These are phyloP conservation scores for Dissophora ornata DNA, from an alignment of 192 early-diverging fungal species.

Conservation along the genomic window DNA sequence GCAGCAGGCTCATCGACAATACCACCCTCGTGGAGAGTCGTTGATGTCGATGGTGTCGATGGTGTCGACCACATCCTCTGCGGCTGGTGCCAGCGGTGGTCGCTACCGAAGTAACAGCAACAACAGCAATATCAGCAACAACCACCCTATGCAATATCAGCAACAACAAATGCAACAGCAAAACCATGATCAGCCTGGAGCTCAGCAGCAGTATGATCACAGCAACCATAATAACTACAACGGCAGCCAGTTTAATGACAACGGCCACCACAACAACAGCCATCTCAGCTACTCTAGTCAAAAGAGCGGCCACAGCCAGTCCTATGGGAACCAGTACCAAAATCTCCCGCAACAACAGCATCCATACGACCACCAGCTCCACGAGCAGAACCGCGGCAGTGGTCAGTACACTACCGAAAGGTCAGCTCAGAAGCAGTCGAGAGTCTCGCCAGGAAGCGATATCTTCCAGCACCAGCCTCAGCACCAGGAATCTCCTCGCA, in stretches of 20 bases:
- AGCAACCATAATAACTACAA: neutral
- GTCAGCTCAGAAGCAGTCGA: neutral
- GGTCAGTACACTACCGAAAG: constrained; percentile 1
- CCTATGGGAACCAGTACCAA: constrained; percentile 1
- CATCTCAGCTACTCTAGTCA: constrained; percentile 9
- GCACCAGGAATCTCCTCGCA: neutral
- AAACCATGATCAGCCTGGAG: no score
- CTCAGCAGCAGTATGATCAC: neutral
- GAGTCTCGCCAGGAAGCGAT: neutral
- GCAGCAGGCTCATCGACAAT: no score
- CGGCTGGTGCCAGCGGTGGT: no score
- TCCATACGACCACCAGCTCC: no score
- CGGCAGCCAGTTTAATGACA: no score
- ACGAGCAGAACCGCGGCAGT: neutral
- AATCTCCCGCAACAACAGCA: constrained; percentile 17
- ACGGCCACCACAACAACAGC: neutral
- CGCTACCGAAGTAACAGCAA: constrained; percentile 2
- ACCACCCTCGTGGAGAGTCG: no score
- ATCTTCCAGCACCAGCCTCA: constrained; percentile 1
- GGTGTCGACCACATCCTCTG: no score
- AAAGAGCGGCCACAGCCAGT: constrained; percentile 6
- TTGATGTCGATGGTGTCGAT: no score
- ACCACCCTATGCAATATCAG: constrained; percentile 3
- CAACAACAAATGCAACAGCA: constrained; percentile 8
- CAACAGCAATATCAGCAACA: constrained; percentile 4